Evolutionary conservation across 805 yeast genomes (phyloP).

Genomic region (Wickerhamomyces ciferrii): DNA sequence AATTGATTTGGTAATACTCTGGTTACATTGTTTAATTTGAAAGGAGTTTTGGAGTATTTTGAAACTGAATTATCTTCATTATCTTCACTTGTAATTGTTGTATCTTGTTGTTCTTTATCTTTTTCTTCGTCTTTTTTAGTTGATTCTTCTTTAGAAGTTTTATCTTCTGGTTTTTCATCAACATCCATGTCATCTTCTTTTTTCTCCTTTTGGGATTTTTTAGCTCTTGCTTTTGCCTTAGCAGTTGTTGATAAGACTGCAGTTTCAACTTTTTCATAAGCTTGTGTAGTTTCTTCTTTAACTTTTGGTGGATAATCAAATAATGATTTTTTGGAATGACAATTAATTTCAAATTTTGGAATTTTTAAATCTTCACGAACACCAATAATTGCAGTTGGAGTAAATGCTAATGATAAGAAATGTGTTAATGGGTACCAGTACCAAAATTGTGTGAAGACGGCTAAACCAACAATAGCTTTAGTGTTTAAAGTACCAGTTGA

Average conservation of each 20-base stretch:
- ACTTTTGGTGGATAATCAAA: slow-evolving; percentile 89
- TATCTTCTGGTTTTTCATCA: slow-evolving; percentile 29
- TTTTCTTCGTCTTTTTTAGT: slow-evolving; percentile 19
- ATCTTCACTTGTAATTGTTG: slow-evolving; percentile 15
- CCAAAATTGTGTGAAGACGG: slow-evolving; percentile 92
- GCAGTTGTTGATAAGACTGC: slow-evolving; percentile 94
- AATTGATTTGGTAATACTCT: slow-evolving; percentile 89
- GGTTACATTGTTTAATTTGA: slow-evolving; percentile 69
- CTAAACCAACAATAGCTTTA: slow-evolving; percentile 87
- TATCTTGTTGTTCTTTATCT: slow-evolving; percentile 16
- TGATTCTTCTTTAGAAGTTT: slow-evolving; percentile 10
- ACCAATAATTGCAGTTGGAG: slow-evolving; percentile 89
- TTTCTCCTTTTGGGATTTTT: slow-evolving; percentile 49
- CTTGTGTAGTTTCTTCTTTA: slow-evolving; percentile 74
- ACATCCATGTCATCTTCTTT: slow-evolving; percentile 44
- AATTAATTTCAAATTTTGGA: slow-evolving; percentile 76
- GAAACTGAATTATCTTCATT: slow-evolving; percentile 29
- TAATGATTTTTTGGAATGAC: slow-evolving; percentile 72
- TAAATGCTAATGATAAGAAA: slow-evolving; percentile 83
- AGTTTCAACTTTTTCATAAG: slow-evolving; percentile 83
- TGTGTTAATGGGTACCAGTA: slow-evolving; percentile 98
- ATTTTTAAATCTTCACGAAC: slow-evolving; percentile 79
- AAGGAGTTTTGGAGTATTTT: slow-evolving; percentile 59
- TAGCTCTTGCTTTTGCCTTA: slow-evolving; percentile 90
- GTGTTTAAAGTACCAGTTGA: slow-evolving; percentile 88